Evolutionary conservation across 2,329 filamentous ascomycete genomes (phyloP).

Genomic region (Arthroderma uncinatum): DNA sequence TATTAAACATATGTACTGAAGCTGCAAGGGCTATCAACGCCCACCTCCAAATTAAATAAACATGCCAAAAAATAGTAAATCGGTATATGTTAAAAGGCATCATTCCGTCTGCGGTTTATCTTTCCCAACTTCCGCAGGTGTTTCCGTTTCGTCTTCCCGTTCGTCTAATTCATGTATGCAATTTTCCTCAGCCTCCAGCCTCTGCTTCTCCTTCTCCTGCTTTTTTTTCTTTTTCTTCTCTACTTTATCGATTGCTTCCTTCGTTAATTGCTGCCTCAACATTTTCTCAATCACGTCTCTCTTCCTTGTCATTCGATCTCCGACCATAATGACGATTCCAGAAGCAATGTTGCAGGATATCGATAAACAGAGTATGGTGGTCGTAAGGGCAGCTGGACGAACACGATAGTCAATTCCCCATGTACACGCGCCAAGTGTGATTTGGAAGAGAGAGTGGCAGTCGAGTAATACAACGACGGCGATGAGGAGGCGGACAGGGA

Average conservation of each 20-base stretch:
- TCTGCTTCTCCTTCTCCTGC: constrained; percentile 36
- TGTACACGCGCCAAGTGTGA: constrained; percentile 64
- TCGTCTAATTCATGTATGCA: constrained; percentile 5
- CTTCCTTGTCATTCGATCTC: constrained; percentile 67
- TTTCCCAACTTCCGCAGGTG: neutral
- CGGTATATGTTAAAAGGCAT: neutral
- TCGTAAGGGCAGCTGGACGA: constrained; percentile 62
- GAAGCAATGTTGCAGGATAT: constrained; percentile 68
- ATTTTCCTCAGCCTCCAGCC: constrained; percentile 20
- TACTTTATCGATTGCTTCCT: constrained; percentile 49
- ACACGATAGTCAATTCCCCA: constrained; percentile 64
- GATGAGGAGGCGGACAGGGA: constrained; percentile 62
- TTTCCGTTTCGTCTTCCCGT: neutral
- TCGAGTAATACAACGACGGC: constrained; percentile 70
- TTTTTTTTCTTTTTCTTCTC: constrained; percentile 38
- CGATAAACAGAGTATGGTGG: constrained; percentile 67
- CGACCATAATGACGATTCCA: constrained; percentile 63
- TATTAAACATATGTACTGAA: neutral
- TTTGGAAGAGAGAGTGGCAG: constrained; percentile 67
- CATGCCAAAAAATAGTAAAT: neutral
- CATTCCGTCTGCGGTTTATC: neutral
- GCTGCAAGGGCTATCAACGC: neutral
- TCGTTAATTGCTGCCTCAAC: constrained; percentile 63
- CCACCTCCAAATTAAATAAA: neutral
- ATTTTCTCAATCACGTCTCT: constrained; percentile 73